Evolutionary conservation across 2,329 filamentous ascomycete species (phyloP), one percentile per base, ranked within the genome.

Genomic region (Aspergillus sclerotialis): DNA sequence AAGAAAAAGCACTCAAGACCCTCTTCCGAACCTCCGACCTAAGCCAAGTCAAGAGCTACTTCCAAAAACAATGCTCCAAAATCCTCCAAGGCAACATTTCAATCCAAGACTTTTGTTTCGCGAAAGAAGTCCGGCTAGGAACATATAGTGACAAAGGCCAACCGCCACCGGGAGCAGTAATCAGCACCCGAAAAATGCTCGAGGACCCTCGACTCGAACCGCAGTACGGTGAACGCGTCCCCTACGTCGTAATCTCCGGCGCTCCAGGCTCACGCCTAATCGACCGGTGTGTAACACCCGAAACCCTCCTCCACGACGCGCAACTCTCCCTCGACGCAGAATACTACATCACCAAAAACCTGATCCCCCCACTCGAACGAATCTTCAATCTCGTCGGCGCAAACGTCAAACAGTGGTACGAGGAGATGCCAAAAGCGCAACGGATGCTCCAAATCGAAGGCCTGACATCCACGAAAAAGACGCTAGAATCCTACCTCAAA

Each of bases 341-440:
- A 48, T 98, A 98, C 63, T 98, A 98, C 66, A 96, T 98, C 51
- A 78, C 76, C 12, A 96, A 95, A 67, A 96, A 95, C 55, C 57
- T 98, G 7, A 93, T 98, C 32, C 92, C 92, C 5, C 92, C 92
- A 0, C 73, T 98, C 0, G 90, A 96, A 60, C 81, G 92, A 17
- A 95, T 98, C 45, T 95, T 98, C 68, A 94, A 92, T 52, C 80
- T 98, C 3, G 84, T 96, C 2, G 92, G 92, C 5, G 92, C 88
- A 19, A 94, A 92, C 55, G 84, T 96, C 0, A 70, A 84, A 12
- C 75, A 78, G 39, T 98, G 92, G 92, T 96, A 88, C 53, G 87
- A 94, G 43, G 88, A 95, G 61, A 93, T 96, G 87, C 90, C 90
- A 29, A 94, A 93, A 58, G 72, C 92, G 13, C 84, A 88, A 53